Percentiles rank a stretch among this genome's conserved stretches.
These are phyloP conservation scores for Talaromyces liani DNA, from an alignment of 495 filamentous ascomycete genomes.

Conservation along the genomic window DNA sequence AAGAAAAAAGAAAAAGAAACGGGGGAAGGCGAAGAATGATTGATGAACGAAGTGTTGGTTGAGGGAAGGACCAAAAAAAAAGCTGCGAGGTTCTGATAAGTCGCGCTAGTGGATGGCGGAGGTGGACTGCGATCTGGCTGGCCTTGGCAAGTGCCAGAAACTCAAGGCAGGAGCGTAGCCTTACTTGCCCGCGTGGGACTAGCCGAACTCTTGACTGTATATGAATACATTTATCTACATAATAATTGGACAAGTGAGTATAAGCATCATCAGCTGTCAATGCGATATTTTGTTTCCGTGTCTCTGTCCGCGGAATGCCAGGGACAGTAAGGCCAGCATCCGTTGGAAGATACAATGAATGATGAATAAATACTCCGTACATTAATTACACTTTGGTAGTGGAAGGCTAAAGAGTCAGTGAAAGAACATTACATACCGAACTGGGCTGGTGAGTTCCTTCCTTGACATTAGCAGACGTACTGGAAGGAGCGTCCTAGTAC, in stretches of 20 bases:
- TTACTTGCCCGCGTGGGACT: not conserved
- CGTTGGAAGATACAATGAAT: not conserved
- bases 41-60: not conserved
- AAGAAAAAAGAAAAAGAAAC: constrained; percentile 7
- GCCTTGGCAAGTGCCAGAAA: not conserved
- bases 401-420: not conserved
- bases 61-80: constrained; percentile 5
- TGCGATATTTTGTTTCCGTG: not conserved
- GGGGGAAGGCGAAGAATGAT: constrained; percentile 7
- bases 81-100: constrained; percentile 20
- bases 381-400: no score
- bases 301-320: not conserved
- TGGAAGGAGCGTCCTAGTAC: not conserved
- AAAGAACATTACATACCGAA: not conserved
- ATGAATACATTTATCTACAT: no score
- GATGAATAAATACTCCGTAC: not conserved
- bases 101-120: constrained; percentile 9
- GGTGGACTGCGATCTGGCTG: constrained; percentile 1
- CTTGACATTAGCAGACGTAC: not conserved
- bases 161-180: not conserved
- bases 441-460: not conserved
- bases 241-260: not conserved
- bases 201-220: not conserved
- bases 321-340: not conserved
- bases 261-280: not conserved